Evolutionary conservation across 2,329 filamentous ascomycete species (phyloP), one percentile per base, ranked within the genome.

Genomic region (Alternaria sp.): DNA sequence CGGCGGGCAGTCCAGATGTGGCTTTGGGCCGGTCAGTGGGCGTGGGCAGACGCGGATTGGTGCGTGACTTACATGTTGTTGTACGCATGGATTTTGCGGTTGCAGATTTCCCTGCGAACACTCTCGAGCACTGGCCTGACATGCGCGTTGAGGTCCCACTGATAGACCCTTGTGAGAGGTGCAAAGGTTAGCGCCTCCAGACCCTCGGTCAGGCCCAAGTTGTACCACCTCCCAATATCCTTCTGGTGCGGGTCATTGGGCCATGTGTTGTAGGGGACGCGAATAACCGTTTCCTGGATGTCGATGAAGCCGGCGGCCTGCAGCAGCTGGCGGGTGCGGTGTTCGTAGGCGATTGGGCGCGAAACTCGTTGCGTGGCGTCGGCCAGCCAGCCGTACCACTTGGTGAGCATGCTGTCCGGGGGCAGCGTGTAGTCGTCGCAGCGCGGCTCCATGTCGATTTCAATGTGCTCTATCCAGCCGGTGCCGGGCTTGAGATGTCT

Each of bases 401-500:
- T 82, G 47, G 83, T 80, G 15, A 95, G 81, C 26, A 85, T 82
- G 8, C 90, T 88, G 40, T 87, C 81, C 5, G 80, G 68, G 11
- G 87, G 84, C 13, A 91, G 80, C 1, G 88, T 87, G 36, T 86
- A 85, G 70, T 92, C 88, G 66, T 93, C 90, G 74, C 89, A 91
- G 55, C 88, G 88, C 17, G 93, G 93, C 51, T 87, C 84, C 79
- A 92, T 92, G 79, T 98, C 93, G 58, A 98, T 91, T 77, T 98
- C 95, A 51, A 97, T 88, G 70, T 97, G 93, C 80, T 98, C 94
- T 59, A 97, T 86, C 75, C 86, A 87, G 57, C 94, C 95, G 44
- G 83, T 86, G 2, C 90, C 90, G 1, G 93, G 93, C 70, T 89
- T 89, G 25, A 97, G 85, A 75, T 96, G 92, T 57, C 91, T 93